phyloP scores from a whole-genome alignment of 2,329 filamentous ascomycete species.

The Fusarium torulosum region DNA sequence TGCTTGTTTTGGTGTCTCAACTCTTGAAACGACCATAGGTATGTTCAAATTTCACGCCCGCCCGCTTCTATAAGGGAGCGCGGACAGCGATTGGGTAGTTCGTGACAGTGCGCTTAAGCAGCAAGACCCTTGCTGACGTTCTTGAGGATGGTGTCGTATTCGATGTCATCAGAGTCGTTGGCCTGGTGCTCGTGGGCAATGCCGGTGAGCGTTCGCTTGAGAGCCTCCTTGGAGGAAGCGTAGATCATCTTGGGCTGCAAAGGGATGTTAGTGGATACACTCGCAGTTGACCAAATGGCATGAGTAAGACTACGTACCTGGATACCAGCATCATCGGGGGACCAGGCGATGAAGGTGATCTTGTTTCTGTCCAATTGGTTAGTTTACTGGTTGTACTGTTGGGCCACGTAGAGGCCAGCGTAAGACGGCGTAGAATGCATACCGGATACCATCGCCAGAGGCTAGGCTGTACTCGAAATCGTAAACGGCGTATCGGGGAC shows the following conservation, averaged over 20 bases:
- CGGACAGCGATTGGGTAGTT: conserved; percentile 25
- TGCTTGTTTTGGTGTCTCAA: conserved; percentile 44
- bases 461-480: conserved; percentile 83
- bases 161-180: conserved; percentile 86
- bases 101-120: conserved; percentile 53
- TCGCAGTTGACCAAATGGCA: conserved; percentile 72
- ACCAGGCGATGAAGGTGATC: conserved; percentile 84
- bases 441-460: conserved; percentile 79
- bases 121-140: conserved; percentile 73
- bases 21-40: conserved; percentile 47
- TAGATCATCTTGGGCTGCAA: conserved; percentile 87
- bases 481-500: conserved; percentile 86
- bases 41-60: conserved; percentile 46
- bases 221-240: conserved; percentile 87
- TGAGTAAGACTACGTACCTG: conserved; percentile 72
- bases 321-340: conserved; percentile 82
- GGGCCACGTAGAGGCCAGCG: conserved; percentile 13
- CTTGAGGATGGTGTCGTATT: conserved; percentile 78
- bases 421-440: conserved; percentile 52
- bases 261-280: conserved; percentile 22
- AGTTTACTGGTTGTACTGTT: conserved; percentile 25
- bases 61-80: conserved; percentile 39
- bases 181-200: conserved; percentile 83
- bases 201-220: conserved; percentile 83
- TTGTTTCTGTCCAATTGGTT: conserved; percentile 69